Base-by-base conservation (phyloP, 2,329 filamentous ascomycete species). In the Sporothrix humicola region DNA sequence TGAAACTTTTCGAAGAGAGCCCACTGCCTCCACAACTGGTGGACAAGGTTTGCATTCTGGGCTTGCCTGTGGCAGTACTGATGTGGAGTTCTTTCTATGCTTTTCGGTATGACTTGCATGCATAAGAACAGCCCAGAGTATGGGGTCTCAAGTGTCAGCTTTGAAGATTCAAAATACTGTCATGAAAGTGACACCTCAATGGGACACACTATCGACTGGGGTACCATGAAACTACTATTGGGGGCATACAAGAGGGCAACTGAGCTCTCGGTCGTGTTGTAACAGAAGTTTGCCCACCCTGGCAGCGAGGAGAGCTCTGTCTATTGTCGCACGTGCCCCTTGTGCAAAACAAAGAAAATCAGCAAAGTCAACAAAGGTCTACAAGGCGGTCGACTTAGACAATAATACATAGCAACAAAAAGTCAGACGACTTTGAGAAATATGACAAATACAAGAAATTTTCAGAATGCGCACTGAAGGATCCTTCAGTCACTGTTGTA, bases 361-460 rank as follows among this genome's bases (percentile, higher is more conserved):
- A 66, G 26, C 61, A 48, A 66, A 48, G 61, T 48, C 61, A 66
- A 66, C 61, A 48, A 66, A 66, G 42, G 12, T n/a, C 46, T 10
- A 63, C 31, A 42, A 26, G 23, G 23, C 23, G 23, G 23, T 26
- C 23, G 23, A 26, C 23, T 26, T 31, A 7, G n/a, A 44, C 59
- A 63, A 20, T 50, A 50, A 58, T 5, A 6, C 20, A 58, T 13
- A 13, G 23, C 23, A 26, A 31, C 23, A 23, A 17, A 1, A 1
- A 5, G 31, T 37, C 31, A 15, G 13, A 26, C 2, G 23, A 31
- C 2, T 13, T 12, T 31, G 20, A 58, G 23, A 58, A 13, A 6
- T 7, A 37, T 37, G 31, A 26, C 7, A 37, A 37, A 7, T 37
- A 37, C 7, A 37, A 37, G 31, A 37, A 7, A 37, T 56, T 23